Evolutionary conservation across 495 filamentous ascomycete species (phyloP), one percentile per base, ranked within the genome.

Genomic region (Tuber magnatum): DNA sequence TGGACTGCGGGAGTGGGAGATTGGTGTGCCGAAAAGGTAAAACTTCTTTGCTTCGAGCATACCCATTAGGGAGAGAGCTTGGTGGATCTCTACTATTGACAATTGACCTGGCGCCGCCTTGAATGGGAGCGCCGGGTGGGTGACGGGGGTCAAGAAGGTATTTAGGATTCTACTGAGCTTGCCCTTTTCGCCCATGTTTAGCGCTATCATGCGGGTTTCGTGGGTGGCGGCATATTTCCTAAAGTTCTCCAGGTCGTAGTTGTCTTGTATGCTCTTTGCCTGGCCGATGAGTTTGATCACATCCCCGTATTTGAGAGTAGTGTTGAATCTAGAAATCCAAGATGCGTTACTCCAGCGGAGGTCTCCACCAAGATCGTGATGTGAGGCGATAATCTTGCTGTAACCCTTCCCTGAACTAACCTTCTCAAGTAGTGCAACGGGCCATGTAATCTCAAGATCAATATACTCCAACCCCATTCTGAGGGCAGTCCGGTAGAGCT

Each of bases 41-140:
- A 97, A 97, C 70, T 90, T 87, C 83, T 90, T 91, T 24, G 90
- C 83, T 79, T 91, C 86, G 72, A 98, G 90, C 78, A 92, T 90
- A 56, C 96, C 96, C 74, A 97, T 88, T 42, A 97, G 84, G 9
- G 89, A 87, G 38, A 97, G 86, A 16, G 88, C 93, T 14, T 85
- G 87, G 51, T 93, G 90, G 78, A 98, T 97, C 80, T 99, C 95
- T 1, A 90, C 88, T 0, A 94, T 93, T 38, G 93, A 97, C 35
- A 99, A 88, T 80, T 99, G 95, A 22, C 96, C 95, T 8, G 96
- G 95, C 0, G 95, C 96, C 16, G 95, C 93, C 85, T 95, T 97
- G 86, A 93, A 91, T 0, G 95, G 93, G 4, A 97, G 87, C 24
- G 87, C 88, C 8, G 94, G 92, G 83, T 98, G 96, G 28, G 94